Evolutionary conservation across 768 basidiomycete species (phyloP), one percentile per base, ranked within the genome.

Genomic region (Tricholomella constricta): DNA sequence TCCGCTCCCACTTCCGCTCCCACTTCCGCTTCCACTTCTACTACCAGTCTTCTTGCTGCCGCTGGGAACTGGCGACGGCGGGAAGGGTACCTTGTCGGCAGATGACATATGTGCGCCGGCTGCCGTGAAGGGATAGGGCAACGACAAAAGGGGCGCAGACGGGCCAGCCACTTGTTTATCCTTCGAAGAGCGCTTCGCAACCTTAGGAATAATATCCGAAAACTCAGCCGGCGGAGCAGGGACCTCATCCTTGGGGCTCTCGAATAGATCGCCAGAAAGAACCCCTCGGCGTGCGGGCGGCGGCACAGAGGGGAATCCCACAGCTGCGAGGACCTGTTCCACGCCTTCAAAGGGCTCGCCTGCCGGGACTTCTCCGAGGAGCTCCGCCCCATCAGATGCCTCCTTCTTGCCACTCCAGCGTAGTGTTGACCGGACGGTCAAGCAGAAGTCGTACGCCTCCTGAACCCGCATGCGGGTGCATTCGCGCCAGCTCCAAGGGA

Each of bases 361-460:
- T 43, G 54, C 40, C 31, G 31, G 9, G 31, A 55, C 41, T 49
- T 34, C 31, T 56, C 52, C 29, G 54, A 54, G 11, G 29, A 64
- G 56, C 45, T 67, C 66, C 48, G 69, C 67, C 58, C 65, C 66
- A 60, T 74, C 62, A 51, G 61, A 40, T 52, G 51, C 46, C 42
- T 68, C 41, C 51, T 71, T 71, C 23, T 65, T 57, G 53, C 60
- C 61, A 42, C 67, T 63, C 74, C 75, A 77, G 1, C 73, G 62
- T 20, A 67, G 51, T 10, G 64, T 51, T 11, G 66, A 68, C 11
- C 65, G 67, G 4, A 69, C 62, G 7, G 71, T 74, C 25, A 81
- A 69, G 64, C 94, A 95, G 59, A 94, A 88, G 57, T 94, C 89
- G 62, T 83, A 93, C 0, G 88, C 87, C 49, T 90, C 89, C 59